Base-by-base conservation (phyloP, 257 asterid species). In the Penstemon davidsonii region DNA sequence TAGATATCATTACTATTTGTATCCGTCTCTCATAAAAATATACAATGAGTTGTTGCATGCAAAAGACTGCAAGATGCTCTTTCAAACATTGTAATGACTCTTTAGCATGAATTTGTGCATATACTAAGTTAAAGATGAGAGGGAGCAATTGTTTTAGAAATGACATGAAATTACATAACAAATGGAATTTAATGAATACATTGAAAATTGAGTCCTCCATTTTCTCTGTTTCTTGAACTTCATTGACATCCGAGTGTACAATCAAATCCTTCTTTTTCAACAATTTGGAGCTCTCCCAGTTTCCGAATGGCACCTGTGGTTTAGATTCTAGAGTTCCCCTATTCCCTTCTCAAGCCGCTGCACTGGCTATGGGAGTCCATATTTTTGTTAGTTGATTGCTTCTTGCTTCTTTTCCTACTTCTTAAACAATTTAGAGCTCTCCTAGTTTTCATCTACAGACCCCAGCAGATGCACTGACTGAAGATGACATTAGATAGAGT, bases 141-240 rank as follows among this genome's bases (percentile, higher is more conserved):
- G 33, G 50, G 50, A 72, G 55, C 13, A 70, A 40, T 57, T 41
- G 7, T 66, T 60, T 45, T 15, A 38, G 57, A 72, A 67, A n/a
- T 41, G n/a, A 19, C n/a, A 64, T 9, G 15, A 12, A 5, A 37
- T 7, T 40, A 57, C 52, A n/a, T 15, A 55, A 62, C 13, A 13
- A 41, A 0, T 45, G 4, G 8, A 50, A 41, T 43, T 25, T 52
- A 15, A 5, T 10, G 12, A 19, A 51, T 40, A 6, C 46, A 62
- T 51, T 54, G 11, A 55, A 53, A 57, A 55, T 46, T 55, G 5
- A 10, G 8, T 8, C 37, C 4, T 47, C 4, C 18, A 57, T 3
- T 61, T 19, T 19, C 10, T 19, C 50, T 4, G n/a, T 40, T 18
- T 36, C 38, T 50, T 67, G 11, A 18, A 46, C 52, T 41, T 25